Evolutionary conservation across 2,329 filamentous ascomycete species (phyloP).

Genomic region (Dothidotthia symphoricarpi): DNA sequence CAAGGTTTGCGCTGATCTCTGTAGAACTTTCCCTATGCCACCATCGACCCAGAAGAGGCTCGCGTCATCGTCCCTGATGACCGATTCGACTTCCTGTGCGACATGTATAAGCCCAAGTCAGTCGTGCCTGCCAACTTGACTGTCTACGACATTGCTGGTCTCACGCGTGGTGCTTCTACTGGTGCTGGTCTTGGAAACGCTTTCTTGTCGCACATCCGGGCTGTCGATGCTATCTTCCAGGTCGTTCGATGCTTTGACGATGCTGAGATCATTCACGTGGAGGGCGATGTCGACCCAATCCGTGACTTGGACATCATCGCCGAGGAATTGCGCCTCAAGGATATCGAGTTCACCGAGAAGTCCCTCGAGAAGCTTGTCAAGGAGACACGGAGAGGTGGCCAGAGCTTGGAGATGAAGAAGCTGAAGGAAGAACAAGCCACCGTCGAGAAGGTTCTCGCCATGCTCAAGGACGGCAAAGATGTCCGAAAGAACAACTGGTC

Average conservation of each 20-base stretch:
- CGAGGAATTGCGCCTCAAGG: conserved; percentile 94
- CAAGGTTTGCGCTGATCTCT: conserved; percentile 18
- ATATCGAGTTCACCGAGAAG: conserved; percentile 98
- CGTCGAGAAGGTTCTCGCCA: conserved; percentile 83
- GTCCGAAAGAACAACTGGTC: conserved; percentile 86
- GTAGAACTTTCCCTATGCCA: conserved; percentile 97
- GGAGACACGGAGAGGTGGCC: conserved; percentile 90
- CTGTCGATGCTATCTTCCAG: conserved; percentile 97
- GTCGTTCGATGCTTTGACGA: conserved; percentile 97
- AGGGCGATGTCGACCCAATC: conserved; percentile 94
- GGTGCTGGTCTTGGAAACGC: conserved; percentile 96
- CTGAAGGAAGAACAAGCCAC: conserved; percentile 90
- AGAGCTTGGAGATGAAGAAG: conserved; percentile 97
- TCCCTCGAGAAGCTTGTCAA: conserved; percentile 87
- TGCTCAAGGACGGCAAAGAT: conserved; percentile 85
- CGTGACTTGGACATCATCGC: conserved; percentile 95
- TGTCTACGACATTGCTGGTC: conserved; percentile 96
- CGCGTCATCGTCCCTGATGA: conserved; percentile 96
- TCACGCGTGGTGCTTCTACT: conserved; percentile 92
- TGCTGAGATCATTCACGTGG: conserved; percentile 98
- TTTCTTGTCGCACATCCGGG: conserved; percentile 97
- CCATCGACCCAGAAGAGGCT: conserved; percentile 97
- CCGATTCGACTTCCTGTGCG: conserved; percentile 90
- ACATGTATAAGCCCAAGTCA: conserved; percentile 98
- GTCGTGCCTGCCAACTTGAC: conserved; percentile 95